These are phyloP conservation scores for Alternaria arborescens DNA, from an alignment of 2,329 filamentous ascomycete genomes.

Conservation along the genomic window DNA sequence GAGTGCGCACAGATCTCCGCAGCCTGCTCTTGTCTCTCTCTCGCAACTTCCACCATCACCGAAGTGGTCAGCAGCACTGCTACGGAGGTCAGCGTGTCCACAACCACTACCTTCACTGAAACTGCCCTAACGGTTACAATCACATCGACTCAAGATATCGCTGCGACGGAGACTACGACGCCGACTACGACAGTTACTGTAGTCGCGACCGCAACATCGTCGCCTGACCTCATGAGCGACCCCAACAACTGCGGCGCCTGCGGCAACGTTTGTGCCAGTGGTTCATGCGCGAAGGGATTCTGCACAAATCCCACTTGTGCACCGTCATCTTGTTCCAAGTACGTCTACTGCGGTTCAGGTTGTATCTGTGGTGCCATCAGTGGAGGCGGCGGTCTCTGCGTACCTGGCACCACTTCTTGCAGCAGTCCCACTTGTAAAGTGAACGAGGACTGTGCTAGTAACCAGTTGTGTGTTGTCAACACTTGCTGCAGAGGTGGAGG, in stretches of 20 bases:
- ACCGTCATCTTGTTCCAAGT: not conserved
- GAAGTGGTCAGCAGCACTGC: slow-evolving; percentile 1
- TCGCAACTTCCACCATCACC: not conserved
- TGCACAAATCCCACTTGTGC: not conserved
- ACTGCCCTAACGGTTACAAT: not conserved
- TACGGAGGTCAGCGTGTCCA: not conserved
- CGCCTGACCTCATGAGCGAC: not conserved
- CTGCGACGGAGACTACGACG: not conserved
- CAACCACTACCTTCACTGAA: not conserved
- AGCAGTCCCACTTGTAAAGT: not conserved
- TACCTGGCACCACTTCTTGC: not conserved
- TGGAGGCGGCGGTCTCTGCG: not conserved
- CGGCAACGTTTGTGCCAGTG: not conserved
- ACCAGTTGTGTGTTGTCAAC: not conserved
- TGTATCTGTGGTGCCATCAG: not conserved
- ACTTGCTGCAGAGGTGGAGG: slow-evolving; percentile 1
- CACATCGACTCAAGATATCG: not conserved
- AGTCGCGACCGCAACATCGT: not conserved
- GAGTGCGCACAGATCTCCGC: not conserved
- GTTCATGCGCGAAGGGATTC: not conserved
- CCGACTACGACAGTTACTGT: not conserved
- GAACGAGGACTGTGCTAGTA: not conserved
- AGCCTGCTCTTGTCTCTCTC: slow-evolving; percentile 1
- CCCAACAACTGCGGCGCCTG: slow-evolving; percentile 6
- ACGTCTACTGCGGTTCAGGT: not conserved